Evolutionary conservation across 345 rosid genomes (phyloP).

Genomic region (Sisymbrium altissimum): DNA sequence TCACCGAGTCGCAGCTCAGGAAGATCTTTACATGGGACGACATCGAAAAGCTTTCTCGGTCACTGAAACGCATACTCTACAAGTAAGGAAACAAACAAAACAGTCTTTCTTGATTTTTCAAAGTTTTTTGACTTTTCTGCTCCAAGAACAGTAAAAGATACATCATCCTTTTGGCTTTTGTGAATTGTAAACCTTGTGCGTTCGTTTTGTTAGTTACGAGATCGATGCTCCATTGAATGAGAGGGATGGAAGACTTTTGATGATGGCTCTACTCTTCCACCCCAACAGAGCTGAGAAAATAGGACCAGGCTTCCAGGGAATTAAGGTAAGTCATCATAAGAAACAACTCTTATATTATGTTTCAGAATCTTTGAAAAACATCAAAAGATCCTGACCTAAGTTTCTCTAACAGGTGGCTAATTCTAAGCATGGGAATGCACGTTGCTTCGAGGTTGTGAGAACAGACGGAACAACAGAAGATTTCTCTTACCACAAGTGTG

Average conservation of each 20-base stretch:
- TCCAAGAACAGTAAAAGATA: not conserved
- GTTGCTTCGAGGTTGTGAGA: constrained; percentile 73
- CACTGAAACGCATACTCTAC: constrained; percentile 49
- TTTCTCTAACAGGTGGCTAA: constrained; percentile 57
- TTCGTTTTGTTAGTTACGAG: constrained; percentile 45
- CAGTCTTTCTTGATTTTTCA: not conserved
- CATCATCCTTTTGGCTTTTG: too few species aligned
- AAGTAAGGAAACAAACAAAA: constrained; percentile 47
- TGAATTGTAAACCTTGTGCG: too few species aligned
- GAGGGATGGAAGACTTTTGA: constrained; percentile 43
- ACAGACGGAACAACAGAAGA: constrained; percentile 69
- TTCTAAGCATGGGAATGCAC: constrained; percentile 48
- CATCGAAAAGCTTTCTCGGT: constrained; percentile 45
- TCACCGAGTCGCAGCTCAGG: constrained; percentile 39
- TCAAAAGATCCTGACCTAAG: not conserved
- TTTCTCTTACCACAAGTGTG: constrained; percentile 86
- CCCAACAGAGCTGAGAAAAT: constrained; percentile 72
- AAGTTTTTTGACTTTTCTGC: not conserved
- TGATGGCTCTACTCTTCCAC: constrained; percentile 64
- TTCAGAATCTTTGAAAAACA: not conserved
- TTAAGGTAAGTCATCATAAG: constrained; percentile 46
- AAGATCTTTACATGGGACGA: constrained; percentile 41
- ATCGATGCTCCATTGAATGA: constrained; percentile 53
- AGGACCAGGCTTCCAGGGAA: constrained; percentile 59
- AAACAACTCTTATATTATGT: not conserved